Evolutionary conservation across 257 asterid species (phyloP).

Genomic region (Leptodermis oblonga): DNA sequence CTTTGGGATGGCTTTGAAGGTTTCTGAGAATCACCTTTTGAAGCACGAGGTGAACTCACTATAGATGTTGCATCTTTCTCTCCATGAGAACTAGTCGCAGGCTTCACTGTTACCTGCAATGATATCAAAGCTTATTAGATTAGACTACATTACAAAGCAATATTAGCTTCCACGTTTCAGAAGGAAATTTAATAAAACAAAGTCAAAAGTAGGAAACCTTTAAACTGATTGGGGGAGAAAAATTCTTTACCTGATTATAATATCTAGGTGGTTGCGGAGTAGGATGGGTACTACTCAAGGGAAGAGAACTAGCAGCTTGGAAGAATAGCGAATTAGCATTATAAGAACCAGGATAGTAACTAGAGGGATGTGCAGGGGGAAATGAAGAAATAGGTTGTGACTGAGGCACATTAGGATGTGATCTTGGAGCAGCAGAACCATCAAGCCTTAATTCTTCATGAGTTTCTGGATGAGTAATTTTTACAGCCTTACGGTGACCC

Average conservation of each 20-base stretch:
- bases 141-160: background rate
- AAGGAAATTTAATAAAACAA: background rate
- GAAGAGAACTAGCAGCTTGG: constrained; percentile 56
- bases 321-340: constrained; percentile 37
- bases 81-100: constrained; percentile 44
- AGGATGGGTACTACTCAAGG: constrained; percentile 40
- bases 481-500: constrained; percentile 61
- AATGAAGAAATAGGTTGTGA: constrained; percentile 60
- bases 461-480: constrained; percentile 88
- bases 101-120: constrained; percentile 50
- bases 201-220: background rate
- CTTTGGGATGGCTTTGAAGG: constrained; percentile 38
- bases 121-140: background rate
- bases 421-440: constrained; percentile 47
- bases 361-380: constrained; percentile 50
- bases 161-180: background rate
- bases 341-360: constrained; percentile 49
- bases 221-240: background rate
- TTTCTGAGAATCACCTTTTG: constrained; percentile 41
- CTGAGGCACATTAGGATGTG: constrained; percentile 54
- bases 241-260: constrained; percentile 57
- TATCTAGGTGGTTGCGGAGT: constrained; percentile 59
- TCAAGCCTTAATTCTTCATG: constrained; percentile 91
- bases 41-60: constrained; percentile 33
- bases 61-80: constrained; percentile 46